phyloP scores from a whole-genome alignment of 2,329 filamentous ascomycete species.

The Lizonia empirigonia region DNA sequence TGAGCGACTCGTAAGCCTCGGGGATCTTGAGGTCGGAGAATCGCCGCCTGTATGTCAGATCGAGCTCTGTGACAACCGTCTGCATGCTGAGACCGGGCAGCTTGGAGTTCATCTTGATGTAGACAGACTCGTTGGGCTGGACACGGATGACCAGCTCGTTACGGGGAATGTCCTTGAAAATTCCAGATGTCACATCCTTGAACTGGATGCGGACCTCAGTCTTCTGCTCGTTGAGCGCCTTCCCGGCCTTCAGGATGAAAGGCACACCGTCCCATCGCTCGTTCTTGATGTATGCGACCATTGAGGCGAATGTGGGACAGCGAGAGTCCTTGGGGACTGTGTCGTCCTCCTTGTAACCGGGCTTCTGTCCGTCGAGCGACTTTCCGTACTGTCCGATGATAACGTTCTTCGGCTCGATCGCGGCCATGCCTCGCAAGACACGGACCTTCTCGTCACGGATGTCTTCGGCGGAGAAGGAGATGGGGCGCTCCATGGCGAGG shows the following conservation, averaged over 20 bases:
- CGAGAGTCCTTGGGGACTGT: conserved; percentile 96
- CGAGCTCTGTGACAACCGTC: conserved; percentile 97
- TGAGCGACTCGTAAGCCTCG: conserved; percentile 97
- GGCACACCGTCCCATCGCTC: conserved; percentile 99
- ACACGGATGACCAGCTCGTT: conserved; percentile 99
- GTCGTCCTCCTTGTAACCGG: conserved; percentile 97
- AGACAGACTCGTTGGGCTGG: conserved; percentile 98
- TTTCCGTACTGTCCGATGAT: conserved; percentile 99
- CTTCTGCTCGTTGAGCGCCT: conserved; percentile 99
- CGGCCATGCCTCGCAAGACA: conserved; percentile 88
- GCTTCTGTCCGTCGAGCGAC: conserved; percentile 94
- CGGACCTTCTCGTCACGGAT: conserved; percentile 99
- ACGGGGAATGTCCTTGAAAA: conserved; percentile 99
- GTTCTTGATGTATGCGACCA: conserved; percentile 99
- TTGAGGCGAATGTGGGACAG: conserved; percentile 96
- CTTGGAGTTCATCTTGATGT: conserved; percentile 99
- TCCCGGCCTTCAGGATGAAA: conserved; percentile 99
- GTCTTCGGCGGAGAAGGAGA: conserved; percentile 97
- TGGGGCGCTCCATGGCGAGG: conserved; percentile 95
- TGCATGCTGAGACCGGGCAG: conserved; percentile 98
- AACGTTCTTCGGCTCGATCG: conserved; percentile 98
- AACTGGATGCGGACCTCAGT: conserved; percentile 99
- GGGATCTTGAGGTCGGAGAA: conserved; percentile 99
- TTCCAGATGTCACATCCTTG: conserved; percentile 98
- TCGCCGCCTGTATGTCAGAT: conserved; percentile 94